Evolutionary conservation across 352 stramenopile species (phyloP), one percentile per base, ranked within the genome.

Genomic region (Globisporangium recalcitrans): DNA sequence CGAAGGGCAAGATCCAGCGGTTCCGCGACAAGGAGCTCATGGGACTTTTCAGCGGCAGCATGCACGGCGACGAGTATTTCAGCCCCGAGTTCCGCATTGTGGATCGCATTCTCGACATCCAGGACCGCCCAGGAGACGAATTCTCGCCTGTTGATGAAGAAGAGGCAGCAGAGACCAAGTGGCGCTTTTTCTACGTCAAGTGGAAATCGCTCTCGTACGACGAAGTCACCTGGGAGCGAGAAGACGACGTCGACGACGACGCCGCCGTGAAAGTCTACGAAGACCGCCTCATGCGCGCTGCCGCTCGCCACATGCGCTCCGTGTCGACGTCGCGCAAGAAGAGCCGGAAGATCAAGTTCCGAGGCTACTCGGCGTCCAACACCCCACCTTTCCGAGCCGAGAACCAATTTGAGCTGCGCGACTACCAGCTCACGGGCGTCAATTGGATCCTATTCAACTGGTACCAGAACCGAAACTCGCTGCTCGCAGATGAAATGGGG

Each of bases 391-490:
- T 84, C 67, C 90, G 77, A 47, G 74, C 80, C 29, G 70, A 71
- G 4, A 75, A 91, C 52, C 59, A 55, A 1, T 83, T 95, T 56
- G 84, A 93, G 49, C 75, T 99, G 34, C 89, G 98, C 21, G 96
- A 99, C 65, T 99, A 99, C 79, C 98, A 99, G 78, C 80, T 99
- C 49, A 97, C 97, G 21, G 98, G 98, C 40, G 92, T 99, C 2
- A 99, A 99, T 65, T 99, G 98, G 98, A 91, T 99, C 72, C 80
- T 99, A 42, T 98, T 96, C 63, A 99, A 98, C 72, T 99, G 95
- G 83, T 98, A 99, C 69, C 97, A 98, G 65, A 76, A 86, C n/a
- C 93, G 97, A 16, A 97, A 96, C 60, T 99, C 91, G 64, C 98
- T 99, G 75, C 82, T 99, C 9, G 98, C 98, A 8, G 98, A 99